Percentiles rank a stretch among this genome's conserved stretches.
phyloP scores from a whole-genome alignment of 2,329 filamentous ascomycete species.

The Penicillium sclerotigenum region DNA sequence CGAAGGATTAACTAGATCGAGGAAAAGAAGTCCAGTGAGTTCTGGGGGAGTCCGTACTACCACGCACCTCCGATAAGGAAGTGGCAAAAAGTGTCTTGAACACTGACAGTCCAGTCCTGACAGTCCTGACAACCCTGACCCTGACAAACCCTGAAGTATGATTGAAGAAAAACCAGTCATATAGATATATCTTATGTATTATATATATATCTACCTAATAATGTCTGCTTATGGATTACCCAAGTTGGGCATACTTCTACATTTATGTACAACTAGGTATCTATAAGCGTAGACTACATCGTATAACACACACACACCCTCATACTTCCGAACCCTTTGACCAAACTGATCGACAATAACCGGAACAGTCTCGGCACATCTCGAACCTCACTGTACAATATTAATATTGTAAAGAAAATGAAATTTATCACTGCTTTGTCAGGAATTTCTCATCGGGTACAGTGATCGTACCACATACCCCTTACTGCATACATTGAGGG shows the following conservation, averaged over 20 bases:
- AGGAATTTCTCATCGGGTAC: background rate
- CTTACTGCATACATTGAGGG: background rate
- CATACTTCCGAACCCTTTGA: background rate
- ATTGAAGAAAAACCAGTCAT: too few relatives aligned
- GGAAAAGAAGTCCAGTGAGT: background rate
- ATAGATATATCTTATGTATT: background rate
- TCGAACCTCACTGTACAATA: background rate
- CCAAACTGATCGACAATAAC: background rate
- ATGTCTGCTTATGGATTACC: background rate
- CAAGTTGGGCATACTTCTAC: background rate
- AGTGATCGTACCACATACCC: background rate
- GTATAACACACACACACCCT: background rate
- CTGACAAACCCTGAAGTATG: too few relatives aligned
- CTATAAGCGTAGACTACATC: background rate
- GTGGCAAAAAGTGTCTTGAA: background rate
- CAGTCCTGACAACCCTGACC: too few relatives aligned
- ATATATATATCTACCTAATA: background rate
- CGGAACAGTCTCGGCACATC: background rate
- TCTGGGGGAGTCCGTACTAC: background rate
- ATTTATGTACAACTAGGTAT: background rate
- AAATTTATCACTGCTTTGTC: too few relatives aligned
- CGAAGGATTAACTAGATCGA: background rate
- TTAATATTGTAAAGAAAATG: background rate
- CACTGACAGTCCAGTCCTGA: too few relatives aligned
- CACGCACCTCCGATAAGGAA: constrained; percentile 2